These are phyloP conservation scores for Vitis hybrid DNA, from an alignment of 177 flowering plant genomes.

Conservation along the genomic window DNA sequence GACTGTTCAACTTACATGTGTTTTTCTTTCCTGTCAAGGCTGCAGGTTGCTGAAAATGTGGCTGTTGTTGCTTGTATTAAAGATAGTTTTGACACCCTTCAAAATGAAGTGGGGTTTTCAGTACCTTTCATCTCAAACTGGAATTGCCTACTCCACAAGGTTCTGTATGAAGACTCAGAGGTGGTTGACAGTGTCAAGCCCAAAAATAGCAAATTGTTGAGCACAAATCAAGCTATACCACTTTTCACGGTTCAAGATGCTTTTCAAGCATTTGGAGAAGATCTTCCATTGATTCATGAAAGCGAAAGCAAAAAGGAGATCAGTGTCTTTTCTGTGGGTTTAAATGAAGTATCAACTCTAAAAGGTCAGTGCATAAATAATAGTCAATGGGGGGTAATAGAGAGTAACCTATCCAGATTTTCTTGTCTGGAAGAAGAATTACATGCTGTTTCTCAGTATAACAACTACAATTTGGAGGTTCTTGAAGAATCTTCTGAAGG, in stretches of 20 bases:
- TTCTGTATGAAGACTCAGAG: constrained; percentile 14
- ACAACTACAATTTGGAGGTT: constrained; percentile 8
- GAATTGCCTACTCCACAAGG: background rate
- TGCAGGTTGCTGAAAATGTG: constrained; percentile 64
- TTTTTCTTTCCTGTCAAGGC: constrained; percentile 11
- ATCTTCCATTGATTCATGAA: constrained; percentile 1
- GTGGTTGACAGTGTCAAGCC: constrained; percentile 19
- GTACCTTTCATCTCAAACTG: constrained; percentile 14
- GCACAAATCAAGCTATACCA: constrained; percentile 17
- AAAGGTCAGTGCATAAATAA: constrained; percentile 15
- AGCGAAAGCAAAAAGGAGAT: constrained; percentile 9
- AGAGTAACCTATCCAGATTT: constrained; percentile 15
- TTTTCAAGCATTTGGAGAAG: constrained; percentile 14
- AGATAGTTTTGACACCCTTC: constrained; percentile 36
- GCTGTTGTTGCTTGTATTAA: constrained; percentile 40
- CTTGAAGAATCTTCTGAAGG: constrained; percentile 13
- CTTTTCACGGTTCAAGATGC: constrained; percentile 19
- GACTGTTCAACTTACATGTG: constrained; percentile 5
- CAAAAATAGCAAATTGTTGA: constrained; percentile 11
- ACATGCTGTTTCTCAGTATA: constrained; percentile 7
- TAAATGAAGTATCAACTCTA: constrained; percentile 15
- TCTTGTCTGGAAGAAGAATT: constrained; percentile 30
- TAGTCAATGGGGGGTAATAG: constrained; percentile 20
- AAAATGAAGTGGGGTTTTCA: constrained; percentile 17
- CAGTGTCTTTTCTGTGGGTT: constrained; percentile 8